Evolutionary conservation across 768 basidiomycete species (phyloP).

Genomic region (Leucogyrophana mollusca): DNA sequence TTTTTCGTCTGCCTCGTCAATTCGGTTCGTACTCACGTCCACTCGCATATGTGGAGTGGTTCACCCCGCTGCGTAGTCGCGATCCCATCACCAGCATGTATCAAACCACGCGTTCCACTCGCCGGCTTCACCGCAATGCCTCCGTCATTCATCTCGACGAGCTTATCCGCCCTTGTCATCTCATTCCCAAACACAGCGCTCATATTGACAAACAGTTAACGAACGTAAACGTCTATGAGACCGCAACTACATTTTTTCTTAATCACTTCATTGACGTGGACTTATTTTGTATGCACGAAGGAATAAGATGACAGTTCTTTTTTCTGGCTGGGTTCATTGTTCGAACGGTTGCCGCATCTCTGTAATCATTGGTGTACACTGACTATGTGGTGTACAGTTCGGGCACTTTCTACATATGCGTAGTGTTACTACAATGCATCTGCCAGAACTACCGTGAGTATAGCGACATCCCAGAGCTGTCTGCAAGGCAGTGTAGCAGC

Average conservation of each 20-base stretch:
- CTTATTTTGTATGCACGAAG: too few species aligned
- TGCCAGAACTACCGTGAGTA: too few species aligned
- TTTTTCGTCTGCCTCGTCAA: constrained; percentile 10
- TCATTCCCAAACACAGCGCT: constrained; percentile 11
- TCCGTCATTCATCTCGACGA: neutral
- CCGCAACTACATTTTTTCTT: constrained; percentile 1
- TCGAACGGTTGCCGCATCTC: too few species aligned
- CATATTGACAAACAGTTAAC: constrained; percentile 8
- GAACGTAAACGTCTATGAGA: neutral
- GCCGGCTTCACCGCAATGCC: neutral
- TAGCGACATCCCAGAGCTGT: constrained; percentile 16
- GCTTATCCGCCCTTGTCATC: constrained; percentile 2
- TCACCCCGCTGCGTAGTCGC: constrained; percentile 16
- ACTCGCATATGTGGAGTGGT: constrained; percentile 27
- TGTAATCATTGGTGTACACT: too few species aligned
- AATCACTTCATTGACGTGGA: constrained; percentile 5
- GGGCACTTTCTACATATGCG: too few species aligned
- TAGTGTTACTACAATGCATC: too few species aligned
- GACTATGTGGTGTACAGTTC: neutral
- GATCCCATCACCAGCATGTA: constrained; percentile 1
- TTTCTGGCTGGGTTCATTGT: too few species aligned
- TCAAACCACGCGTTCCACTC: neutral
- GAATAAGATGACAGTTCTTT: too few species aligned
- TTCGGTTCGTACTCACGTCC: constrained; percentile 2
- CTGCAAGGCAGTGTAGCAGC: constrained; percentile 17